phyloP scores from a whole-genome alignment of 768 basidiomycete genomes.

The Tulasnella sp. region DNA sequence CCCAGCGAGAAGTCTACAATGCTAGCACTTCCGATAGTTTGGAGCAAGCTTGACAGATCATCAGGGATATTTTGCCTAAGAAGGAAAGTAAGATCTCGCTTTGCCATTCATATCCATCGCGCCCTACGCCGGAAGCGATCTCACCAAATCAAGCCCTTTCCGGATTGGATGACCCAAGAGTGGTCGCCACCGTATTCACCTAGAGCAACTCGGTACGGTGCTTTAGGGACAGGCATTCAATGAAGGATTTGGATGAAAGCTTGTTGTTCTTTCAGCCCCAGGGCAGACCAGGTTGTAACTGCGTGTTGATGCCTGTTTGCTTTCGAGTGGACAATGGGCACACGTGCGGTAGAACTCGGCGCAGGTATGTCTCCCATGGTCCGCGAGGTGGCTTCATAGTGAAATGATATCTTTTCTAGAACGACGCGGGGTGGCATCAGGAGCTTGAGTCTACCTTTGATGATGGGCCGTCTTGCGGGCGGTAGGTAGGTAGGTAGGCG shows the following conservation, averaged over 20 bases:
- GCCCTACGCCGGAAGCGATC: neutral
- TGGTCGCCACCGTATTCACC: neutral
- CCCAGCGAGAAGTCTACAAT: conserved; percentile 6
- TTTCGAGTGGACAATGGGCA: neutral
- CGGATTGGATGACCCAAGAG: neutral
- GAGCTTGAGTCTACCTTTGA: too few species aligned
- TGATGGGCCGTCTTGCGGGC: too few species aligned
- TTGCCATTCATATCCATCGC: too few species aligned
- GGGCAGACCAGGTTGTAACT: neutral
- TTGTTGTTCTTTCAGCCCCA: neutral
- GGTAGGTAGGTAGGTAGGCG: too few species aligned
- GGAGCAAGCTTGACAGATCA: neutral
- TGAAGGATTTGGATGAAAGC: neutral
- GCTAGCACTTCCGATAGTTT: neutral
- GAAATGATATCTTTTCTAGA: too few species aligned
- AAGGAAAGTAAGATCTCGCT: neutral
- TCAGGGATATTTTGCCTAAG: neutral
- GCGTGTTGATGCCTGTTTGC: neutral
- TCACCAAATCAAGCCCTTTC: neutral
- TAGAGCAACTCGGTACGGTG: conserved; percentile 5
- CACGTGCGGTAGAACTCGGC: neutral
- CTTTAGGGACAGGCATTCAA: neutral
- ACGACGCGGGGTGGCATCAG: too few species aligned
- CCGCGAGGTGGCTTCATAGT: neutral
- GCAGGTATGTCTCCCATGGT: neutral